phyloP scores from a whole-genome alignment of 305 asterid species.

The Fraxinus latifolia region DNA sequence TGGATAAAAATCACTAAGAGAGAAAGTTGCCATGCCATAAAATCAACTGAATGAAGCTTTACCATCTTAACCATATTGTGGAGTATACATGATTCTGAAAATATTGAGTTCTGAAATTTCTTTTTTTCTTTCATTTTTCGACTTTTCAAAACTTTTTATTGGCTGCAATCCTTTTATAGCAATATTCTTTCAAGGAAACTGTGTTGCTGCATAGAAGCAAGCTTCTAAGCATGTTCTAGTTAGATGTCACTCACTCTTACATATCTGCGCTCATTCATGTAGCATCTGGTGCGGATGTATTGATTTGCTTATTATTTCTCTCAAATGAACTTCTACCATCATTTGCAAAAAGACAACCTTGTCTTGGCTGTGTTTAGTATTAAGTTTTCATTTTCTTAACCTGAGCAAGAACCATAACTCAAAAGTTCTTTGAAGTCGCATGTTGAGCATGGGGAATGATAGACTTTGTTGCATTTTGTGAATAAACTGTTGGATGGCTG shows the following conservation, averaged over 20 bases:
- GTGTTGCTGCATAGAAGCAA: not conserved
- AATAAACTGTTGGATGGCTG: not conserved
- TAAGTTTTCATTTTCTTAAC: not conserved
- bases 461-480: not conserved
- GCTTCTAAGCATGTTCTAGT: not conserved
- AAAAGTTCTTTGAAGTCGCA: not conserved
- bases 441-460: not conserved
- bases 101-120: not conserved
- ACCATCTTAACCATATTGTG: not conserved
- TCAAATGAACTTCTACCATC: not conserved
- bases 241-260: not conserved
- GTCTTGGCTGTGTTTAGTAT: not conserved
- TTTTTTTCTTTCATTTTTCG: not conserved
- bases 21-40: not conserved
- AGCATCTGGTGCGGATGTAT: not conserved
- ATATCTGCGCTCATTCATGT: not conserved
- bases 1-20: not conserved
- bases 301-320: not conserved
- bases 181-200: not conserved
- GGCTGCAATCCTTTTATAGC: not conserved
- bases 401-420: not conserved
- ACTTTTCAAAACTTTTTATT: not conserved
- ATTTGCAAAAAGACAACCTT: not conserved
- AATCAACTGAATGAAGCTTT: not conserved
- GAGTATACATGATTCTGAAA: not conserved